phyloP scores from a whole-genome alignment of 2,329 filamentous ascomycete species.

The Penicillium sp. region DNA sequence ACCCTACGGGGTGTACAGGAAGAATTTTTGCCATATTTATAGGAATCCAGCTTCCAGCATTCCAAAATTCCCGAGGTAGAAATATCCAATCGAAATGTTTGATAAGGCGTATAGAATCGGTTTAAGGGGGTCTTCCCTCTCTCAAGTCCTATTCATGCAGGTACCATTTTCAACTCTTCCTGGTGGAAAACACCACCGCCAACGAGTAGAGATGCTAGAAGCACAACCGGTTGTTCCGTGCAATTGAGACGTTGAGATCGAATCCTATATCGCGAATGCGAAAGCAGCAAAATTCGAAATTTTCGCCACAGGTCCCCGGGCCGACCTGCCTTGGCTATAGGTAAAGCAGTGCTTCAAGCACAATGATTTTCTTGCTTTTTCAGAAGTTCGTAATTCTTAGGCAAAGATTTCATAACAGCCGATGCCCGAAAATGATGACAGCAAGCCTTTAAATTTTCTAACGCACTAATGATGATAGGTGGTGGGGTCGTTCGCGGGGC shows the following conservation, averaged over 20 bases:
- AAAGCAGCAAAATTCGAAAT: not conserved
- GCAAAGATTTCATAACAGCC: not conserved
- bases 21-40: conserved; percentile 21
- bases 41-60: not conserved
- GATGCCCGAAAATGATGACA: not conserved
- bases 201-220: not conserved
- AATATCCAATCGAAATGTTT: not conserved
- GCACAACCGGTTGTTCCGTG: not conserved
- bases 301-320: not conserved
- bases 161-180: not conserved
- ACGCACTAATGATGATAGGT: not conserved
- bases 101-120: not conserved
- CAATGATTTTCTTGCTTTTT: not conserved
- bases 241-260: not conserved
- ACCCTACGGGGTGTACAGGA: conserved; percentile 31
- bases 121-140: not conserved
- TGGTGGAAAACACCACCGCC: not conserved
- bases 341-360: not conserved
- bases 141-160: not conserved
- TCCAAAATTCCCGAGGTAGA: not conserved
- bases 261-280: not conserved
- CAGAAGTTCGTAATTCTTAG: not conserved
- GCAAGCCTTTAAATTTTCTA: not conserved
- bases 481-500: conserved; percentile 1
- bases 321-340: not conserved